Base-by-base conservation (phyloP, 2,329 filamentous ascomycete genomes). In the Xylaria sp. region DNA sequence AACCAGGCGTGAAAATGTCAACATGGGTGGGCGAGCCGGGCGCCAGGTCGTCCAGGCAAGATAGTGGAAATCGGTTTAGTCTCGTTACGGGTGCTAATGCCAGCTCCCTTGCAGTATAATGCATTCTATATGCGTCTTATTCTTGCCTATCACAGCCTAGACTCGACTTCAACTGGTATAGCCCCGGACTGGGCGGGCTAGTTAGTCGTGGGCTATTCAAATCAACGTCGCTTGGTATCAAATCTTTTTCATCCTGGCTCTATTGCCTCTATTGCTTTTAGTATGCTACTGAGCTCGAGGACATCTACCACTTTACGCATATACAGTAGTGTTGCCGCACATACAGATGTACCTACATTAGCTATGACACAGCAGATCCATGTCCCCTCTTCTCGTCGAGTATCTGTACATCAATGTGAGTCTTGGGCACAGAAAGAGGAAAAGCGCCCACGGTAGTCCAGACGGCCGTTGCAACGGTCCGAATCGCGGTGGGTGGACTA, bases 1-100 rank as follows among this genome's bases (percentile, higher is more conserved):
- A 31, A 14, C 23, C 23, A 47, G 15, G 17, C 19, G 17, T 28
- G 23, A 28, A 14, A 28, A 45, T 25, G 45, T 47, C 4, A 14
- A 17, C n/a, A 46, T 25, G 21, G 21, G 21, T 25, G 42, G 42
- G 42, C 17, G 42, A 46, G 28, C 42, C 15, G 23, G 42, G 45
- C 12, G 35, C 12, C 35, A 11, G n/a, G 12, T 15, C 12, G 50
- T 38, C 28, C 14, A 7, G 46, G 42, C 40, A 4, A 45, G n/a
- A 23, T 54, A 42, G 19, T 31, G 5, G 25, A 38, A 54, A 50
- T 12, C 5, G 54, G 54, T 31, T 49, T 56, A 60, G 51, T 25
- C 19, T 40, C 1, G 15, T 43, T 31, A 9, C 28, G 28, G 61
- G 43, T 56, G 47, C 61, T 60, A 56, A 52, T 60, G 46, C 61